Evolutionary conservation across 257 asterid species (phyloP), one percentile per base, ranked within the genome.

Genomic region (Verbascum thapsus): DNA sequence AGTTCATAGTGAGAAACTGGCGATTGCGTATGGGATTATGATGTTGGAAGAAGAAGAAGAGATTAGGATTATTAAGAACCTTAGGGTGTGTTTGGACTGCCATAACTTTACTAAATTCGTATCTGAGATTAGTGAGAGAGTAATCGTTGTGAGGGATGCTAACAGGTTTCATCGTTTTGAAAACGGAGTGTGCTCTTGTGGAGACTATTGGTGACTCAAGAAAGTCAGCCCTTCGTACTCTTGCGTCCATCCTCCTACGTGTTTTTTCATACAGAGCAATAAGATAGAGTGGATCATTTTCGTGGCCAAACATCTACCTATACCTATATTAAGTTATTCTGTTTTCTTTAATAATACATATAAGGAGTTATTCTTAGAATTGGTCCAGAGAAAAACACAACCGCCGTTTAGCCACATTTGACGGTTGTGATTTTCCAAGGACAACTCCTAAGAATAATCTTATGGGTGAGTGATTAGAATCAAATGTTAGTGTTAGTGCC

Each of bases 231-330:
- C 98, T 35, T 82, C 39, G 61, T 91, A 91, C 49, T 86, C 92
- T 67, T 88, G 88, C 2, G 86, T 86, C 98, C 98, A 88, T 75
- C 98, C 98, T 15, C 89, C 96, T n/a, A n/a, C n/a, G n/a, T n/a
- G n/a, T n/a, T n/a, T n/a, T n/a, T n/a, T n/a, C n/a, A n/a, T n/a
- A n/a, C n/a, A n/a, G n/a, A n/a, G n/a, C n/a, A n/a, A n/a, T n/a
- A n/a, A n/a, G n/a, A n/a, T n/a, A n/a, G n/a, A n/a, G n/a, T n/a
- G n/a, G n/a, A n/a, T n/a, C n/a, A n/a, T n/a, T n/a, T n/a, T n/a
- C n/a, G n/a, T n/a, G n/a, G n/a, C n/a, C n/a, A n/a, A n/a, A n/a
- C n/a, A n/a, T n/a, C n/a, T n/a, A n/a, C n/a, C n/a, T n/a, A n/a
- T n/a, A n/a, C n/a, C n/a, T n/a, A n/a, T n/a, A n/a, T n/a, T n/a